Evolutionary conservation across 2,329 filamentous ascomycete genomes (phyloP), one percentile per base, ranked within the genome.

Genomic region (Colletotrichum destructivum): DNA sequence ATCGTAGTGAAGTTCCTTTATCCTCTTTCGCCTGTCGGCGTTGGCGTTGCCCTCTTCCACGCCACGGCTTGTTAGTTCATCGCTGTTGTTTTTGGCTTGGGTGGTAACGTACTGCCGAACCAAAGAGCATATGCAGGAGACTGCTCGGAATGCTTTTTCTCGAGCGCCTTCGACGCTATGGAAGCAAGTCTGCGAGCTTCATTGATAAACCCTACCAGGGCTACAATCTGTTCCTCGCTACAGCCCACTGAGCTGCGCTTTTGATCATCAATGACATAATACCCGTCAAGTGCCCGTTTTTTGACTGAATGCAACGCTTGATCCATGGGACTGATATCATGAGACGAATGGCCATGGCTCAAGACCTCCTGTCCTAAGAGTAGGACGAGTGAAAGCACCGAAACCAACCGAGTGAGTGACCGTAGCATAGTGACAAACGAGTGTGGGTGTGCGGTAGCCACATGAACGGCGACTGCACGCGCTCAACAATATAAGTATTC

Each of bases 1-100:
- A 31, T 66, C 64, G 38, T 66, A 66, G 38, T 61, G 26, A 1
- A 21, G 26, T n/a, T n/a, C n/a, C n/a, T n/a, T n/a, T n/a, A n/a
- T n/a, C n/a, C n/a, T n/a, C n/a, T n/a, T n/a, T n/a, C n/a, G n/a
- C n/a, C n/a, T n/a, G n/a, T n/a, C n/a, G n/a, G n/a, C n/a, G 7
- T 61, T 52, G 23, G 54, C 31, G 55, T 60, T 61, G 5, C 40
- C 23, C 44, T 51, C 64, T 66, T 38, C 31, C 8, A 18, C 4
- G 40, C n/a, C n/a, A n/a, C n/a, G n/a, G 1, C 15, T 15, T 35
- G 49, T 63, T 3, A 55, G 35, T 4, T 1, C 23, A 18, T 42
- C 15, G 35, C 23, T 3, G 3, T 16, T 1, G 26, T 23, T 2
- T 11, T 55, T 1, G n/a, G 11, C 8, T 9, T 9, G 4, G 23